Base-by-base conservation (phyloP, 2,329 filamentous ascomycete genomes). In the Myriosclerotinia scirpicola region DNA sequence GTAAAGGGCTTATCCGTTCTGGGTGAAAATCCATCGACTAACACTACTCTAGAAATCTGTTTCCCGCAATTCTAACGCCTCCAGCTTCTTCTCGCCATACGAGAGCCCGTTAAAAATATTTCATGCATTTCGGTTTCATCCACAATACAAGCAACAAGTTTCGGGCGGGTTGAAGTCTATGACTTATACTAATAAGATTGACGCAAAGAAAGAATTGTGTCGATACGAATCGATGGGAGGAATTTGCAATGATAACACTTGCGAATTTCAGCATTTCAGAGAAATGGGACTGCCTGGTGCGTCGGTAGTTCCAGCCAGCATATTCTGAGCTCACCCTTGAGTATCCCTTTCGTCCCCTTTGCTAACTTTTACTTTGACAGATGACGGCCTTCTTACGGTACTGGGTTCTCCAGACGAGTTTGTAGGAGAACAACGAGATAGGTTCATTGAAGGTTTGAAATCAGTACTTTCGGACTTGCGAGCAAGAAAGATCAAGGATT, bases 111-210 rank as follows among this genome's bases (percentile, higher is more conserved):
- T 99, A 68, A 87, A 86, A 72, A 85, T 86, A 72, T 97, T 98
- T 78, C 92, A 88, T 77, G 90, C 91, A 48, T 99, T 91, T 79
- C 92, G 94, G 72, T 97, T 94, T 76, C 93, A 98, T 76, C 91
- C 92, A 42, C 82, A 85, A 62, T 98, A 88, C 79, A 81, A 83
- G 71, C 78, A 89, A 60, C 81, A 86, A 66, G 87, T 97, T 67
- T 77, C 86, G 66, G 90, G 89, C 69, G 94, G 94, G 54, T 89
- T 93, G 75, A 89, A 90, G 76, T 98, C 95, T 70, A 83, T 96
- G 81, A 98, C 93, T 54, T 98, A 94, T 80, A 97, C 92, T 80
- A 91, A 96, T 79, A 89, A 88, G 72, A 96, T 99, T 78, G 88
- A 97, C 76, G 83, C 88, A 34, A 83, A 86, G 68, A 88, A 85